These are phyloP conservation scores for Aphanocladium album DNA, from an alignment of 2,329 filamentous ascomycete species.

Conservation along the genomic window DNA sequence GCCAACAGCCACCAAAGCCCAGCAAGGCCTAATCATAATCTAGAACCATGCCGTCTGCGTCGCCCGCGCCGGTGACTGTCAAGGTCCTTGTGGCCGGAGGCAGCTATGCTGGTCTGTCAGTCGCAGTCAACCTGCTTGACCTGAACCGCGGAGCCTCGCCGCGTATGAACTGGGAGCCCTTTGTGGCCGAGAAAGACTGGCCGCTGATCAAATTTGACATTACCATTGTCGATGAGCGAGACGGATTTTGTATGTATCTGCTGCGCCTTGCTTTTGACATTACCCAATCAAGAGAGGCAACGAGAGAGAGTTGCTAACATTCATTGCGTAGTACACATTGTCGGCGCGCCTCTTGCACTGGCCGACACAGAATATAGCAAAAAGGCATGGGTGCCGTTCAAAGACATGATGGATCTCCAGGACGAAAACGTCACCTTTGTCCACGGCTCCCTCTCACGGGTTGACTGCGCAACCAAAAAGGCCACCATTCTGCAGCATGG, in stretches of 20 bases:
- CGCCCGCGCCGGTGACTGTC: not conserved
- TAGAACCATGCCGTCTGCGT: not conserved
- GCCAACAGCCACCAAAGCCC: too few relatives aligned
- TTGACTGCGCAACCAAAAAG: slow-evolving; percentile 56
- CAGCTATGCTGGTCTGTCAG: slow-evolving; percentile 64
- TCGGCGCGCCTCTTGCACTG: slow-evolving; percentile 3
- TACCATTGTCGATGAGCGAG: slow-evolving; percentile 70
- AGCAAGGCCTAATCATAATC: too few relatives aligned
- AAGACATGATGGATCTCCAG: slow-evolving; percentile 60
- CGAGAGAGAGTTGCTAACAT: not conserved
- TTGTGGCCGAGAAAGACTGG: slow-evolving; percentile 34
- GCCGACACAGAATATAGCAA: slow-evolving; percentile 44
- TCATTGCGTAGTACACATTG: slow-evolving; percentile 10
- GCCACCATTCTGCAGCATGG: slow-evolving; percentile 49
- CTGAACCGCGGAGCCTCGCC: slow-evolving; percentile 53
- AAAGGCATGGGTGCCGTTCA: slow-evolving; percentile 66
- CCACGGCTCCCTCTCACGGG: slow-evolving; percentile 22
- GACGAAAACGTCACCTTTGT: slow-evolving; percentile 21
- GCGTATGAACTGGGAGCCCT: slow-evolving; percentile 35
- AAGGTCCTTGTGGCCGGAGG: slow-evolving; percentile 37
- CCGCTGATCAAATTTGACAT: slow-evolving; percentile 57
- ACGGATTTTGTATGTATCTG: slow-evolving; percentile 65
- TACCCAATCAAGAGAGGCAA: not conserved
- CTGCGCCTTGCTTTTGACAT: not conserved
- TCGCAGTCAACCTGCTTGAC: slow-evolving; percentile 63